Percentiles rank a stretch among this genome's conserved stretches.
These are phyloP conservation scores for Tilletia horrida DNA, from an alignment of 1,284 basidiomycete species.

Conservation along the genomic window DNA sequence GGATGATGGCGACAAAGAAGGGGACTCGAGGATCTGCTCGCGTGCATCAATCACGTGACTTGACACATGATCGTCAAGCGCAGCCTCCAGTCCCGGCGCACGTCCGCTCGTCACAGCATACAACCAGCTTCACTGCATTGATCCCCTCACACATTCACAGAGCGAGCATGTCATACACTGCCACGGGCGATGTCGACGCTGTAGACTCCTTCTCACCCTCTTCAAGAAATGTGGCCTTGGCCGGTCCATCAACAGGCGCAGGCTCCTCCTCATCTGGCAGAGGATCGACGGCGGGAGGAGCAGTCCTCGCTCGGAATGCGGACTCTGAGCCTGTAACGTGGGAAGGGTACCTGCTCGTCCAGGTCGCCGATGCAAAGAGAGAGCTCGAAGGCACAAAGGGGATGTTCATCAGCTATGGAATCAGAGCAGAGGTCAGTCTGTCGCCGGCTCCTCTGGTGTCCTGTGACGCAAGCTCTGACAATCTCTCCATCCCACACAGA, in stretches of 20 bases:
- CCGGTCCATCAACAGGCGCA: neutral
- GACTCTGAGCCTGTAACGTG: constrained; percentile 28
- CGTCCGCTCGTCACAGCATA: no score
- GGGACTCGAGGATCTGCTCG: no score
- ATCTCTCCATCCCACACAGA: constrained; percentile 60
- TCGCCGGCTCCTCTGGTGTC: neutral
- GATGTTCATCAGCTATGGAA: constrained; percentile 89
- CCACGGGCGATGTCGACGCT: neutral
- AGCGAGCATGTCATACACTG: neutral
- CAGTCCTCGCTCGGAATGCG: constrained; percentile 7
- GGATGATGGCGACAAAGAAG: no score
- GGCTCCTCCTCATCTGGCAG: neutral
- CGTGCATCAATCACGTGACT: neutral
- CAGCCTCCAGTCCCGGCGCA: neutral
- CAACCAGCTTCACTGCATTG: no score
- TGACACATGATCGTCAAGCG: neutral
- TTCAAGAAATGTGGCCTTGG: no score
- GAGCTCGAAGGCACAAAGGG: constrained; percentile 95
- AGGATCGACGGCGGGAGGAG: neutral
- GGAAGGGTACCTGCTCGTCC: constrained; percentile 59
- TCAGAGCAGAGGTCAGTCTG: constrained; percentile 73
- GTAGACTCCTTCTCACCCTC: no score
- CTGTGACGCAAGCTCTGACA: neutral
- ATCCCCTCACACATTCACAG: neutral
- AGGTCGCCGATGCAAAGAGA: constrained; percentile 86